Evolutionary conservation across 345 rosid species (phyloP).

Genomic region (Citrus inodora): DNA sequence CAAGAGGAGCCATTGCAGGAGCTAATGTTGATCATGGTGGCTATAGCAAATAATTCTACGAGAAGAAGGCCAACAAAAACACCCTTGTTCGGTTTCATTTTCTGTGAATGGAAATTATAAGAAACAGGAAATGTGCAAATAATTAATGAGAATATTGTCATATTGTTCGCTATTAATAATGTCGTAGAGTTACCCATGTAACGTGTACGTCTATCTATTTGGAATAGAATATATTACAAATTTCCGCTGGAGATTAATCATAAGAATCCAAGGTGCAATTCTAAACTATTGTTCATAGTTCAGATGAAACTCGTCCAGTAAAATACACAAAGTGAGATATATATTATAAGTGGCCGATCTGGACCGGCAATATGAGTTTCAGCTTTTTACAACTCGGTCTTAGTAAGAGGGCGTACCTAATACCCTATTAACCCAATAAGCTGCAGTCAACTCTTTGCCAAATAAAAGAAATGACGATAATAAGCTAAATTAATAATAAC

Average conservation of each 20-base stretch:
- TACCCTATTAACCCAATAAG: too few relatives aligned
- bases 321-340: too few relatives aligned
- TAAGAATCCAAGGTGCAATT: too few relatives aligned
- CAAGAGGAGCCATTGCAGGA: slow-evolving; percentile 1
- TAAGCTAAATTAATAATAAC: too few relatives aligned
- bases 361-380: too few relatives aligned
- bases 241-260: fast-evolving
- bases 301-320: too few relatives aligned
- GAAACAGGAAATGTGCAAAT: fast-evolving
- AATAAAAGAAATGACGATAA: too few relatives aligned
- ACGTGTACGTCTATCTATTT: background rate
- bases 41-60: background rate
- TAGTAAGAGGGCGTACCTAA: too few relatives aligned
- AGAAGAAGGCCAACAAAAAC: background rate
- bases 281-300: background rate
- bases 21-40: background rate
- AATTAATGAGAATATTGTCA: background rate
- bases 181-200: background rate
- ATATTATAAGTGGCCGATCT: too few relatives aligned
- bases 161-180: background rate
- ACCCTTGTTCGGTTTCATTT: background rate
- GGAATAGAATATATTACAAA: too few relatives aligned
- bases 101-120: background rate
- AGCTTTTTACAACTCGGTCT: too few relatives aligned
- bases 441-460: too few relatives aligned